Evolutionary conservation across 129 eudicot genomes (phyloP).

Genomic region (Daucus carota): DH1_v3.0 NC_030384.2:42502001-42502500

Average conservation of each 20-base stretch:
- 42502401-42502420: constrained; percentile 1
- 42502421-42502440: not conserved
- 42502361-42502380: not conserved
- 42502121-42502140: not conserved
- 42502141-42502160: too few species aligned
- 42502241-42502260: not conserved
- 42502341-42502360: constrained; percentile 20
- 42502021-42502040: too few species aligned
- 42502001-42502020: too few species aligned
- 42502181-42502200: not conserved
- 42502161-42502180: not conserved
- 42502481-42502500: constrained; percentile 42
- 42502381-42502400: constrained; percentile 2
- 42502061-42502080: too few species aligned
- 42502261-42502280: too few species aligned
- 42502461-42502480: constrained; percentile 2
- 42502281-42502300: not conserved
- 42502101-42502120: not conserved
- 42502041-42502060: too few species aligned
- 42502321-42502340: not conserved
- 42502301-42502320: not conserved
- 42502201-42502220: not conserved
- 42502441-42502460: not conserved
- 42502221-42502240: not conserved
- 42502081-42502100: not conserved